Evolutionary conservation across 345 rosid genomes (phyloP), one percentile per base, ranked within the genome.

Genomic region (Tarenaya hassleriana): DNA sequence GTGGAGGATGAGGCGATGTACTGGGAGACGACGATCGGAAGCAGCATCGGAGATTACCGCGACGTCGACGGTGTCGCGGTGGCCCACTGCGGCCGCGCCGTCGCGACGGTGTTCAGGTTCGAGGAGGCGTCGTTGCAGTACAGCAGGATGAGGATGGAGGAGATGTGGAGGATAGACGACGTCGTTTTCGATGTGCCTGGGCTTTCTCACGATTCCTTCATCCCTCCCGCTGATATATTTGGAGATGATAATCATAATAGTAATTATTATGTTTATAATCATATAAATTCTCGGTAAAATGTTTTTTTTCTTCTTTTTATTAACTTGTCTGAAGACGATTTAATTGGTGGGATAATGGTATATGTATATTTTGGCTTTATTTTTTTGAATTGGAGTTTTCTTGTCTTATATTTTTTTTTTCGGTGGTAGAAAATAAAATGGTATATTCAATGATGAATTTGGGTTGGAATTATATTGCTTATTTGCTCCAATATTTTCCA

Each of bases 1-100:
- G 77, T 78, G 10, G 79, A 74, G 4, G 76, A 81, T 15, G 82
- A 74, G 16, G 63, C 72, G 1, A 75, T 87, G 34, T 90, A 86
- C 52, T 90, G 96, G 97, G 97, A 90, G 60, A 90, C 96, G 0
- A 90, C 91, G 0, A 90, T 86, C 12, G 96, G 97, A 35, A 90
- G 89, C 41, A 80, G 88, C 70, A 78, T 90, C 8, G 86, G 76
- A 2, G 97, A 86, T 41, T 90, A 90, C 32, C 74, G 88, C 9
- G 96, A 86, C 42, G 88, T 90, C 1, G 96, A 90, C 10, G 97
- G 97, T 1, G 77, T 78, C 14, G 39, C 82, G 12, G 75, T 90
- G 0, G 96, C 91, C 7, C 97, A 90, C 34, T 75, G 82, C 7
- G 98, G 98, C 3, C 68, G 95, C 34, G 84, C 98, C 1, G 79